Base-by-base conservation (phyloP, 2,329 filamentous ascomycete genomes). In the Dendrostoma leiphaemia region DNA sequence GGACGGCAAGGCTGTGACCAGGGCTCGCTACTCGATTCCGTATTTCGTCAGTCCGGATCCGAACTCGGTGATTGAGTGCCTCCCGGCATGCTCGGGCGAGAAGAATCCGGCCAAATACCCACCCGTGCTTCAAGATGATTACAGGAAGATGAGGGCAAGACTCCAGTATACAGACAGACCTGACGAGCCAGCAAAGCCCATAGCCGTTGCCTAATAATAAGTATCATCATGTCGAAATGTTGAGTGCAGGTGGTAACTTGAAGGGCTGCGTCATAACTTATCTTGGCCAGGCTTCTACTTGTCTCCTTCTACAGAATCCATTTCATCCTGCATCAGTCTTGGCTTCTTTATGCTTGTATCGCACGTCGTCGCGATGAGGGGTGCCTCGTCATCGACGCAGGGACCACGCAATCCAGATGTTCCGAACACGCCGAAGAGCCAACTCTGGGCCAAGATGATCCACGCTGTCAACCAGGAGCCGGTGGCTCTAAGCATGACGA, bases 41-140 rank as follows among this genome's bases (percentile, higher is more conserved):
- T 84, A 82, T 61, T 84, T 84, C 57, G 71, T 83, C 32, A 67
- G 71, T 6, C 77, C 80, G 0, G 74, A 81, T 58, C 69, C 73
- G 1, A 68, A 73, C 37, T 68, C 74, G 2, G 59, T 78, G 13
- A 78, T 84, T 51, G 75, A 81, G 60, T 80, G 76, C 57, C 69
- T 83, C 34, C 68, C 73, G 0, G 73, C 72, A 10, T 80, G 75
- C 59, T 67, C 67, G 6, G 67, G 68, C n/a, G 67, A 68, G 23
- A 62, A 64, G 1, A 70, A 74, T 32, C 72, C 74, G 0, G 67
- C 74, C 10, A 79, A 76, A 59, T 82, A 82, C 57, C 70, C 73
- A 43, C 76, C 78, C 2, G 48, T 58, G 6, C 3, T 50, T n/a
- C 53, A 56, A 34, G 53, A 58, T 6, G 56, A 58, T 32, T 58